Conservation (phyloP, 768 basidiomycete species). For the Trametes cinnabarina region DNA sequence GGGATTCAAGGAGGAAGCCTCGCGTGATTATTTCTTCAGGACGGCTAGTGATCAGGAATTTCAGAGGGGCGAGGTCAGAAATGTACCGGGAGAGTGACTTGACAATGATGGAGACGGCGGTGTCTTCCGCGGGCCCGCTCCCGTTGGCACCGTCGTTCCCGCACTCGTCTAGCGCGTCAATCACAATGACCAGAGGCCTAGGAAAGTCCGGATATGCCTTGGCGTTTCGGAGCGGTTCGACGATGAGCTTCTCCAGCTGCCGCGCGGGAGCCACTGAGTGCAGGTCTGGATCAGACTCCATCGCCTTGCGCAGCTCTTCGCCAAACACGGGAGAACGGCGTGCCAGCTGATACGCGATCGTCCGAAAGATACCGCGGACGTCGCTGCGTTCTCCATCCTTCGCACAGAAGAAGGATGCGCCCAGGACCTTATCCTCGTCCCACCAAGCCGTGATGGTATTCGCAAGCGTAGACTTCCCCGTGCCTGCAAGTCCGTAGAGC, state of each 20-base stretch:
- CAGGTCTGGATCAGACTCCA: not conserved
- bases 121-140: no score
- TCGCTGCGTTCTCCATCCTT: constrained; percentile 10
- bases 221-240: constrained; percentile 8
- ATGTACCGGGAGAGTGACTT: not conserved
- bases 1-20: not conserved
- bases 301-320: not conserved
- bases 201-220: not conserved
- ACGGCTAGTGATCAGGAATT: constrained; percentile 17
- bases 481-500: constrained; percentile 14
- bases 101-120: constrained; percentile 7
- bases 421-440: constrained; percentile 2
- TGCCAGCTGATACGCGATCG: constrained; percentile 14
- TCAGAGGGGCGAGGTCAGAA: not conserved
- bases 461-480: constrained; percentile 17
- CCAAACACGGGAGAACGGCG: not conserved
- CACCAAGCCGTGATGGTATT: not conserved
- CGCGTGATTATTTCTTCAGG: constrained; percentile 3
- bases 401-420: constrained; percentile 20
- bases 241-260: constrained; percentile 13
- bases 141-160: no score
- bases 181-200: not conserved
- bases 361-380: constrained; percentile 8
- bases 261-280: not conserved
- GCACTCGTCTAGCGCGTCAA: constrained; percentile 24